Conservation (phyloP, 208 protist genomes). For the Acanthamoeba divionensis region DNA sequence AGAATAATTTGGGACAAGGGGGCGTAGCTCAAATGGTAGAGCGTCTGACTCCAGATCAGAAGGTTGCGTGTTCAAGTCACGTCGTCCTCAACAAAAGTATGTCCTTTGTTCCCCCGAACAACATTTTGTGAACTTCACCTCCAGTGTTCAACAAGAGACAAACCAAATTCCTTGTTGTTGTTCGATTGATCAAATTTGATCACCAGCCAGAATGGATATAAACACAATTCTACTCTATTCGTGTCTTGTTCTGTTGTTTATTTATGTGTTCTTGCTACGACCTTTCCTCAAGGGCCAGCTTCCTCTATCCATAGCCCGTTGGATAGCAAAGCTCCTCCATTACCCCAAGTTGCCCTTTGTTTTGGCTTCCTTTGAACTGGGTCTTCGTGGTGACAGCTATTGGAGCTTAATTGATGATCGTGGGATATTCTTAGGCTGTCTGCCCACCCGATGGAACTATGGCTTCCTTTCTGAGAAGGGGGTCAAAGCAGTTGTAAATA, state of each 20-base stretch:
- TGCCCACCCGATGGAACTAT: constrained; percentile 21
- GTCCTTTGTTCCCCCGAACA: no score
- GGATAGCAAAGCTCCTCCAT: background rate
- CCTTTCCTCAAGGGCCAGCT: constrained; percentile 41
- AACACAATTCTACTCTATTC: no score
- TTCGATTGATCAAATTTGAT: no score
- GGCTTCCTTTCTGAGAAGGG: background rate
- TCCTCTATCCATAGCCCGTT: background rate
- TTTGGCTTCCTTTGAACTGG: background rate
- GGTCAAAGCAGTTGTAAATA: constrained; percentile 8
- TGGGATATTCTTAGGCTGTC: constrained; percentile 9
- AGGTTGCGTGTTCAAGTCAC: no score
- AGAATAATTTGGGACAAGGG: no score
- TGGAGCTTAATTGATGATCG: constrained; percentile 31
- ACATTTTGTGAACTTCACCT: no score
- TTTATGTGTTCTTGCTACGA: constrained; percentile 1
- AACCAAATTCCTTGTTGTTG: no score
- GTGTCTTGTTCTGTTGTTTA: background rate
- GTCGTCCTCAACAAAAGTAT: no score
- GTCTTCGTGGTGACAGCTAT: background rate
- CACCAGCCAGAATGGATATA: no score
- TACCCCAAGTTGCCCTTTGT: constrained; percentile 53
- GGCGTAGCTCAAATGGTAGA: no score
- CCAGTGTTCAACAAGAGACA: no score
- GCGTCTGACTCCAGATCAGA: no score